Percentiles rank a stretch among this genome's conserved stretches.
Conservation (phyloP, 2,329 filamentous ascomycete species). For the Fusarium chaquense region DNA sequence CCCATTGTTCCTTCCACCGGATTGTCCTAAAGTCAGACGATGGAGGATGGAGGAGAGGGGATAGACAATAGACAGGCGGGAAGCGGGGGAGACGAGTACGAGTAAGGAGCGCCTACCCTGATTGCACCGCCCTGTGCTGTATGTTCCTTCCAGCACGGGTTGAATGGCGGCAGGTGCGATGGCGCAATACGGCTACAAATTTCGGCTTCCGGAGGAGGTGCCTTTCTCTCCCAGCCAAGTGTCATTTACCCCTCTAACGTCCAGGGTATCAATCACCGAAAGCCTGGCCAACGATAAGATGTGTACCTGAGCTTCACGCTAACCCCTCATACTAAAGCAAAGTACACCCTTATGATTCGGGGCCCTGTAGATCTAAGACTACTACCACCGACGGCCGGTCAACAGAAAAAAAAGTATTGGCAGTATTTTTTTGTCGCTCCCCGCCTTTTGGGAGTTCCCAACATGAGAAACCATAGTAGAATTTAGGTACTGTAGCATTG, state of each 20-base stretch:
- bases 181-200: constrained; percentile 44
- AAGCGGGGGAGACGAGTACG: constrained; percentile 36
- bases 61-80: constrained; percentile 13
- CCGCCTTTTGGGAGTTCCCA: constrained; percentile 5
- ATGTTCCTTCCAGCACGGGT: background rate
- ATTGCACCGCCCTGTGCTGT: background rate
- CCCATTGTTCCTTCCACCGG: constrained; percentile 26
- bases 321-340: constrained; percentile 9
- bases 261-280: constrained; percentile 31
- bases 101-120: constrained; percentile 18
- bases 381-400: constrained; percentile 41
- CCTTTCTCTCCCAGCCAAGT: constrained; percentile 33
- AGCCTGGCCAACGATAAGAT: constrained; percentile 35
- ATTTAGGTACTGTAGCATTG: constrained; percentile 13
- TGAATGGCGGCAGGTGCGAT: constrained; percentile 38
- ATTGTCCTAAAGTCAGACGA: constrained; percentile 24
- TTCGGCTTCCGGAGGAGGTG: constrained; percentile 32
- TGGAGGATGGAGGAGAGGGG: constrained; percentile 3
- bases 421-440: constrained; percentile 20
- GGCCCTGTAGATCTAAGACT: constrained; percentile 29
- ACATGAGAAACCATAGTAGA: constrained; percentile 3
- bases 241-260: constrained; percentile 44
- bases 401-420: constrained; percentile 21
- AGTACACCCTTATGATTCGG: constrained; percentile 36
- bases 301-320: constrained; percentile 29